Conservation (phyloP, 768 basidiomycete species). For the Russula lepida region DNA sequence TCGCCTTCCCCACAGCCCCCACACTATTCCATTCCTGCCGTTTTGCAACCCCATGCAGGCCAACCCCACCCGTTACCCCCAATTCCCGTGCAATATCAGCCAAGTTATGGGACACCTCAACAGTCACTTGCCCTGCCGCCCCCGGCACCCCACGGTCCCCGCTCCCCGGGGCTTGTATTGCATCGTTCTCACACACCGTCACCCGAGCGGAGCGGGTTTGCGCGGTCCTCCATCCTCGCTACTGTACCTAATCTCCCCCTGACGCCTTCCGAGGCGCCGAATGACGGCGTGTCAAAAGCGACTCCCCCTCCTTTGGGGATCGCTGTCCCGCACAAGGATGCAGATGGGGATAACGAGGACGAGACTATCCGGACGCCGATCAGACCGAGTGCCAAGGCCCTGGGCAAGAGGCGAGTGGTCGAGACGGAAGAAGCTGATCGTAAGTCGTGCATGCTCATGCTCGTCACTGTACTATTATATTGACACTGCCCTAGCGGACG, state of each 20-base stretch:
- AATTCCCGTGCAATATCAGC: conserved; percentile 23
- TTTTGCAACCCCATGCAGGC: conserved; percentile 24
- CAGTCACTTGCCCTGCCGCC: conserved; percentile 55
- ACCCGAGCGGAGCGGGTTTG: conserved; percentile 37
- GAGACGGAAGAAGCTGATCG: conserved; percentile 43
- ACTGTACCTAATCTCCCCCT: neutral
- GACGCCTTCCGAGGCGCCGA: conserved; percentile 7
- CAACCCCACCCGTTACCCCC: conserved; percentile 34
- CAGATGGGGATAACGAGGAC: conserved; percentile 19
- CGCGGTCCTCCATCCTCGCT: neutral
- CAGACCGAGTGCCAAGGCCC: conserved; percentile 76
- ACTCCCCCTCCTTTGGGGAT: neutral
- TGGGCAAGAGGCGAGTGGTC: conserved; percentile 71
- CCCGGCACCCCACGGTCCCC: conserved; percentile 63
- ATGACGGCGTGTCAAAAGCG: conserved; percentile 2
- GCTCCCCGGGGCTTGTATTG: conserved; percentile 42
- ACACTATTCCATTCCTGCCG: conserved; percentile 26
- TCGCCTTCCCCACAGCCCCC: conserved; percentile 34
- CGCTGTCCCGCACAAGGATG: neutral
- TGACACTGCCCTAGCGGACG: conserved; percentile 27
- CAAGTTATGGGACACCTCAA: conserved; percentile 24
- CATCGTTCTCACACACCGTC: conserved; percentile 62
- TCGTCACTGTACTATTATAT: neutral
- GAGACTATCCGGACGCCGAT: conserved; percentile 33
- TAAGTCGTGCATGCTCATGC: conserved; percentile 27